These are phyloP conservation scores for Candolleomyces aberdarensis DNA, from an alignment of 768 basidiomycete species.

Conservation along the genomic window DNA sequence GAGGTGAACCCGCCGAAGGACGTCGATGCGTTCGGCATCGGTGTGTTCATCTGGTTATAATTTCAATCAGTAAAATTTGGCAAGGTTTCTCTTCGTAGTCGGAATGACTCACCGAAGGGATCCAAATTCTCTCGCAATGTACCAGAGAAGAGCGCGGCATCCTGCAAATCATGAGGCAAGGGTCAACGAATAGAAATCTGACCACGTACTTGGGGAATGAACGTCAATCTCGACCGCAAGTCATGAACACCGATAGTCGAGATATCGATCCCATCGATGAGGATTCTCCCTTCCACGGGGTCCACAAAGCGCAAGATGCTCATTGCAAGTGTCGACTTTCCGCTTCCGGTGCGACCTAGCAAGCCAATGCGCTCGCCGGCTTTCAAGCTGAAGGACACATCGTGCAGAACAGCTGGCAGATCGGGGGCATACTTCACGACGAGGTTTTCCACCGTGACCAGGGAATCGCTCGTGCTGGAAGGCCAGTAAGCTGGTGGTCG, in stretches of 20 bases:
- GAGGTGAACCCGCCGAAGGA: constrained; percentile 79
- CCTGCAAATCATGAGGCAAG: constrained; percentile 26
- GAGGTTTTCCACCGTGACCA: constrained; percentile 72
- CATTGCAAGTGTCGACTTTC: constrained; percentile 85
- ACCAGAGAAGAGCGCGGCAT: constrained; percentile 78
- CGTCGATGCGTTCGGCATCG: constrained; percentile 78
- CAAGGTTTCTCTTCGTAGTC: too few relatives aligned
- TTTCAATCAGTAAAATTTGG: neutral
- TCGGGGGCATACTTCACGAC: constrained; percentile 83
- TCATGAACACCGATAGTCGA: constrained; percentile 83
- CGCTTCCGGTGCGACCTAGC: constrained; percentile 76
- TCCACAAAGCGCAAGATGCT: constrained; percentile 84
- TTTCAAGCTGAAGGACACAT: constrained; percentile 68
- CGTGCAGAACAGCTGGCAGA: constrained; percentile 74
- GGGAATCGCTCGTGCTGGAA: constrained; percentile 56
- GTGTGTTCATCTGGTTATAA: constrained; percentile 59
- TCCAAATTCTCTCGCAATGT: constrained; percentile 74
- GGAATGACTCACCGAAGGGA: constrained; percentile 52
- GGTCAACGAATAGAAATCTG: neutral
- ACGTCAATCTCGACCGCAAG: constrained; percentile 72
- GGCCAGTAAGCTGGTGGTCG: constrained; percentile 94
- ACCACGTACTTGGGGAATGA: constrained; percentile 61
- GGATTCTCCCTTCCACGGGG: constrained; percentile 67
- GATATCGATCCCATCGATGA: constrained; percentile 88
- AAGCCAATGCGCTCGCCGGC: constrained; percentile 76